Base-by-base conservation (phyloP, 108 stramenopile species). In the Cyclotella sp. region DNA sequence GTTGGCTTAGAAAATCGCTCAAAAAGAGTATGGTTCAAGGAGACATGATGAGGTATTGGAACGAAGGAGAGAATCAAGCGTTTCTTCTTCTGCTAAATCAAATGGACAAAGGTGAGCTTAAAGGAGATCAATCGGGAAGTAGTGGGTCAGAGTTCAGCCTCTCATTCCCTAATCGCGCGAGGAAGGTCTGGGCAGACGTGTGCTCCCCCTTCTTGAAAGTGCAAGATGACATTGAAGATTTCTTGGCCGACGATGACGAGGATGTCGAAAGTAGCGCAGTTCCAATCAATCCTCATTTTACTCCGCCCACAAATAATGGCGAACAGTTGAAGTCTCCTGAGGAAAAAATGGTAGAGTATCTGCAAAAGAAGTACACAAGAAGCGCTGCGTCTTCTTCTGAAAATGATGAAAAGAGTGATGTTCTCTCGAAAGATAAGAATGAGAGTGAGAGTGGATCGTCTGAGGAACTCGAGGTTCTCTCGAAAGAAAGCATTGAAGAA, bases 41-140 rank as follows among this genome's bases (percentile, higher is more conserved):
- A 3, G 88, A 77, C 40, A 92, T 94, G 91, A 76, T 72, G 61
- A 70, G 75, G 19, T 94, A 94, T 53, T 94, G 93, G 93, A 55
- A 54, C 15, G 54, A 63, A 39, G 93, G 91, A 9, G 85, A 91
- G 76, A 89, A 89, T 52, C 83, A 89, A 64, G 73, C 68, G 9
- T 94, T 91, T 70, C 45, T 93, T 27, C 81, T 83, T 39, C 76
- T 93, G 14, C 47, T 89, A 43, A 65, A 77, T 68, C 73, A 77
- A 54, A 85, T 90, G 41, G 79, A 82, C 15, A 78, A 72, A 41
- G 63, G 44, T 30, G 51, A 67, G 14, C 61, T 29, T 5, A 47
- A 59, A 16, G 82, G 75, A 7, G 63, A 87, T n/a, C 58, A 75
- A 10, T 85, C 78, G 8, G 52, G 63, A 19, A 72, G 82, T n/a